Evolutionary conservation across 805 yeast species (phyloP), one percentile per base, ranked within the genome.

Genomic region (Metschnikowia cerradonensis): DNA sequence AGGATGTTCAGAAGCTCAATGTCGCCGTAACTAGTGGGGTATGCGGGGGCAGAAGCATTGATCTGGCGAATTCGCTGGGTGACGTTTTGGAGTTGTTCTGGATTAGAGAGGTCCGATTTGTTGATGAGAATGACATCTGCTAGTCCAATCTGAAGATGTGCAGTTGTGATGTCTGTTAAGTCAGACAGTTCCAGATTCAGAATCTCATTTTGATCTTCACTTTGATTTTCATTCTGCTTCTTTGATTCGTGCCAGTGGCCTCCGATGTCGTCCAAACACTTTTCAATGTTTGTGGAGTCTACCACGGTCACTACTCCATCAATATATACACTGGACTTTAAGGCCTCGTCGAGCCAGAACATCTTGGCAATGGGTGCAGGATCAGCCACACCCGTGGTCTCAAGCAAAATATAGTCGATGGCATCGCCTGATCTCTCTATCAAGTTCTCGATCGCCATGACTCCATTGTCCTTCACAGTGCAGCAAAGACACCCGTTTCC

Each of bases 401-500:
- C 99, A 48, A 94, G 71, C 22, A 94, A 66, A n/a, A 94, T 90
- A 63, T 92, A 87, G 67, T 94, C 99, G 47, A 92, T 90, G 47
- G 78, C 78, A 32, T 81, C 84, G 6, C 84, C 85, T 32, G 84
- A 78, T 47, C 83, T 78, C 31, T 82, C 84, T 53, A 92, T 83
- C 58, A 94, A 78, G 51, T 88, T 81, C 66, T 94, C 99, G 48
- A 94, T 90, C 0, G 99, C 99, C 39, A 86, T 77, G 1, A 94
- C 97, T 4, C 99, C 99, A 50, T 84, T 87, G 65, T 91, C 97
- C 64, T 90, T 90, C 33, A 95, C 96, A 0, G 98, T 88, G 63
- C 99, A 94, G 65, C 99, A 94, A 37, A 94, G 75, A 67, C 99
- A 94, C 1, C 99, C 99, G 63, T 94, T 94, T 1, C 97, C 98